Evolutionary conservation across 768 basidiomycete genomes (phyloP).

Genomic region (Ramaria sp.): DNA sequence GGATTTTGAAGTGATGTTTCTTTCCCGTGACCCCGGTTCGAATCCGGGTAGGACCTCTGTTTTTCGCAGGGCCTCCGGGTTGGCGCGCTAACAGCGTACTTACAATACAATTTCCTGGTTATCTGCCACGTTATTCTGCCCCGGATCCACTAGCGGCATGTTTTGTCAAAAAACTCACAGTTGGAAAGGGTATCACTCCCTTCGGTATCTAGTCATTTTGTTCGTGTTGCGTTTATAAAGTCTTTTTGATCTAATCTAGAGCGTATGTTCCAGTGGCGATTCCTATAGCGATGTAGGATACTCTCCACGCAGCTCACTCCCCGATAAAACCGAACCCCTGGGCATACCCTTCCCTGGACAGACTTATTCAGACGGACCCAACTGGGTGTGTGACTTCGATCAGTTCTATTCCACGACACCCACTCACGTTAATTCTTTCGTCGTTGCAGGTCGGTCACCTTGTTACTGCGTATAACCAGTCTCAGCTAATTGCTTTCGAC

Average conservation of each 20-base stretch:
- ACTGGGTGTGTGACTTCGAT: slow-evolving; percentile 50
- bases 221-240: slow-evolving; percentile 20
- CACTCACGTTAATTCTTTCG: background rate
- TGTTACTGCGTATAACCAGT: slow-evolving; percentile 23
- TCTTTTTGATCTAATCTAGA: background rate
- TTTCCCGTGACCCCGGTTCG: slow-evolving; percentile 10
- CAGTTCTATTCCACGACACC: slow-evolving; percentile 13
- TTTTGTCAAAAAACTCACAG: background rate
- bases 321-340: slow-evolving; percentile 34
- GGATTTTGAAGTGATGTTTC: slow-evolving; percentile 4
- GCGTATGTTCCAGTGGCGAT: slow-evolving; percentile 39
- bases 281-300: slow-evolving; percentile 42
- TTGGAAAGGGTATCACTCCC: slow-evolving; percentile 34
- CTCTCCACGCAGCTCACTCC: slow-evolving; percentile 7
- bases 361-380: slow-evolving; percentile 36
- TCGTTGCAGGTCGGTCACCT: slow-evolving; percentile 15
- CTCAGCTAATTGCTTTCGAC: slow-evolving; percentile 41
- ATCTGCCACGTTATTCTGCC: background rate
- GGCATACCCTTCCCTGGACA: slow-evolving; percentile 40
- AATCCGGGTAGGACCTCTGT: slow-evolving; percentile 8
- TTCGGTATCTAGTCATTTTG: slow-evolving; percentile 44
- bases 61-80: no score
- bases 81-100: background rate
- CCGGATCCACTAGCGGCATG: no score
- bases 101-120: background rate